phyloP scores from a whole-genome alignment of 2,329 filamentous ascomycete species.

The Xylariaceae sp. region DNA sequence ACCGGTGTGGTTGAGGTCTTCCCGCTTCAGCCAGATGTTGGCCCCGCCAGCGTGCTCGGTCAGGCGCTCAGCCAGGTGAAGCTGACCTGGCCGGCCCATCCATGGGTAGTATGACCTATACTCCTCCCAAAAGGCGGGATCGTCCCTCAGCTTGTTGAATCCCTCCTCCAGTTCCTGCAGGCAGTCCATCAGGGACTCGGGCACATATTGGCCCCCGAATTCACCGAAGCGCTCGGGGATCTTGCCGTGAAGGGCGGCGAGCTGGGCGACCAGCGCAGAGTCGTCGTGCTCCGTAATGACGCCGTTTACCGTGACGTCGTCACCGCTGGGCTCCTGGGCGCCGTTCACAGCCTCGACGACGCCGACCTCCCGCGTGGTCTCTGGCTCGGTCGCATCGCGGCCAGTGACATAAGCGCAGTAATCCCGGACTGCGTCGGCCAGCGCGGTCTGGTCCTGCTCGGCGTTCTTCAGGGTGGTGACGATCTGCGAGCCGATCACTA shows the following conservation, averaged over 20 bases:
- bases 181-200: conserved; percentile 96
- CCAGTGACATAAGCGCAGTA: conserved; percentile 69
- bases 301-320: conserved; percentile 58
- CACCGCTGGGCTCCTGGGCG: conserved; percentile 50
- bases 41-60: conserved; percentile 86
- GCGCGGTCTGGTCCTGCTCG: conserved; percentile 52
- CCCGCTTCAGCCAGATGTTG: conserved; percentile 95
- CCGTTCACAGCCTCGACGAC: conserved; percentile 60
- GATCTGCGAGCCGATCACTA: conserved; percentile 95
- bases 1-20: conserved; percentile 95
- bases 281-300: conserved; percentile 51
- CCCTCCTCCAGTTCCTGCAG: conserved; percentile 82
- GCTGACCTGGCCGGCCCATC: conserved; percentile 88
- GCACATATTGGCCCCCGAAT: conserved; percentile 95
- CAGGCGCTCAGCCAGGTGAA: conserved; percentile 81
- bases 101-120: conserved; percentile 93
- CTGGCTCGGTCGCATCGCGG: conserved; percentile 28
- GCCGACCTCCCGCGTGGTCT: conserved; percentile 56
- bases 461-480: conserved; percentile 72
- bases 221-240: conserved; percentile 86
- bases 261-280: conserved; percentile 66
- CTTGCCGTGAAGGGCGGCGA: conserved; percentile 72
- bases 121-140: conserved; percentile 93
- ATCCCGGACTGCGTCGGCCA: conserved; percentile 68
- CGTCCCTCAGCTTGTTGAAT: conserved; percentile 80